Percentiles rank a stretch among this genome's conserved stretches.
phyloP scores from a whole-genome alignment of 306 rosid species.

The Sophora flavescens region DNA sequence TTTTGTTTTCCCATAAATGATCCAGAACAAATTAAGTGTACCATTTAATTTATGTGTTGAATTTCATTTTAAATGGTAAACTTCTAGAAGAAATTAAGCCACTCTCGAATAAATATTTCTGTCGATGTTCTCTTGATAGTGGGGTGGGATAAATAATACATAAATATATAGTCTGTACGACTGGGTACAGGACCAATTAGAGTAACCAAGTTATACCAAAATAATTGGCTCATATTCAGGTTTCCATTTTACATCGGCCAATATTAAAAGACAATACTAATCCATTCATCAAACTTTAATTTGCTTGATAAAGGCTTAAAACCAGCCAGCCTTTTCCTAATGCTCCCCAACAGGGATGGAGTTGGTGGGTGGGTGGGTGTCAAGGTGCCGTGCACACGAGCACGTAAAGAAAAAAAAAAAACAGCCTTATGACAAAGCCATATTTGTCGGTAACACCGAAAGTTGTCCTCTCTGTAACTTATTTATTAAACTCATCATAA shows the following conservation, averaged over 20 bases:
- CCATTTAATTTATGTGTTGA: not conserved
- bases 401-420: not conserved
- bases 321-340: constrained; percentile 35
- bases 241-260: constrained; percentile 28
- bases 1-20: no score
- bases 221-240: not conserved
- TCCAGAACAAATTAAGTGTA: no score
- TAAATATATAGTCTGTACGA: not conserved
- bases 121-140: not conserved
- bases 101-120: no score
- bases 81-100: not conserved
- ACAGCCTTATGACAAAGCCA: not conserved
- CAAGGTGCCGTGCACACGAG: constrained; percentile 22
- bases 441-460: not conserved
- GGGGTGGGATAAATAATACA: not conserved
- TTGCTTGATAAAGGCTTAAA: constrained; percentile 41
- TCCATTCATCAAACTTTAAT: not conserved
- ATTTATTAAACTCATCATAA: not conserved
- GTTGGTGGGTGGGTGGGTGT: constrained; percentile 52
- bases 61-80: not conserved
- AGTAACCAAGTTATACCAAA: not conserved
- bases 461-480: not conserved
- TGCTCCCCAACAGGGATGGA: constrained; percentile 42
- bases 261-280: not conserved
- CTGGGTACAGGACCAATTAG: not conserved